A percentile compares a stretch with the other conserved stretches of the same genome.
Evolutionary conservation across 495 filamentous ascomycete species (phyloP).

Genomic region (Xylaria scruposa): DNA sequence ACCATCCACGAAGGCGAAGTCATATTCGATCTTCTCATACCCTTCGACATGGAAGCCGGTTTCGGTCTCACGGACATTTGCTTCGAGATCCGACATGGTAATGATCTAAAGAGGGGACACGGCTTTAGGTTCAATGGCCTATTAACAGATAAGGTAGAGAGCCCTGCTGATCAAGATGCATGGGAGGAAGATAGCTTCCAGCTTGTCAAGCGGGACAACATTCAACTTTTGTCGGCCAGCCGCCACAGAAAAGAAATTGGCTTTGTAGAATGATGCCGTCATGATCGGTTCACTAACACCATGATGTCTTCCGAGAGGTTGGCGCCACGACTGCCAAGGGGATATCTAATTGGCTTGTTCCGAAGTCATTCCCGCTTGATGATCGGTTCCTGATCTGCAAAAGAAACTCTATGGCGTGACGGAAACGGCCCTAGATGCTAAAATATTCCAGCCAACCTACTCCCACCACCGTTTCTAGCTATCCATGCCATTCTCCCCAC

Average conservation of each 20-base stretch:
- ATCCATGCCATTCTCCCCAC: too few relatives aligned
- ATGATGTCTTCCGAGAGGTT: not conserved
- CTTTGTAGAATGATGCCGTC: constrained; percentile 19
- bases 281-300: constrained; percentile 6
- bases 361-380: not conserved
- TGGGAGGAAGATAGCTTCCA: not conserved
- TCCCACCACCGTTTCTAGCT: too few relatives aligned
- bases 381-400: too few relatives aligned
- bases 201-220: not conserved
- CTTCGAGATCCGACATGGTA: constrained; percentile 67
- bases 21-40: constrained; percentile 71
- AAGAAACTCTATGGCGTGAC: not conserved
- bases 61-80: constrained; percentile 61
- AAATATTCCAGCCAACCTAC: not conserved
- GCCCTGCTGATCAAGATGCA: not conserved
- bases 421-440: not conserved
- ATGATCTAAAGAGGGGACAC: not conserved
- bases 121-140: not conserved
- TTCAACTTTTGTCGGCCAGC: not conserved
- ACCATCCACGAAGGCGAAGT: constrained; percentile 70
- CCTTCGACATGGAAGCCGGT: constrained; percentile 67
- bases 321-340: not conserved
- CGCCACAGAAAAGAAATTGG: not conserved
- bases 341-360: not conserved
- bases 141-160: not conserved